Base-by-base conservation (phyloP, 1,284 basidiomycete genomes). In the Pyrrhoderma noxium region DNA sequence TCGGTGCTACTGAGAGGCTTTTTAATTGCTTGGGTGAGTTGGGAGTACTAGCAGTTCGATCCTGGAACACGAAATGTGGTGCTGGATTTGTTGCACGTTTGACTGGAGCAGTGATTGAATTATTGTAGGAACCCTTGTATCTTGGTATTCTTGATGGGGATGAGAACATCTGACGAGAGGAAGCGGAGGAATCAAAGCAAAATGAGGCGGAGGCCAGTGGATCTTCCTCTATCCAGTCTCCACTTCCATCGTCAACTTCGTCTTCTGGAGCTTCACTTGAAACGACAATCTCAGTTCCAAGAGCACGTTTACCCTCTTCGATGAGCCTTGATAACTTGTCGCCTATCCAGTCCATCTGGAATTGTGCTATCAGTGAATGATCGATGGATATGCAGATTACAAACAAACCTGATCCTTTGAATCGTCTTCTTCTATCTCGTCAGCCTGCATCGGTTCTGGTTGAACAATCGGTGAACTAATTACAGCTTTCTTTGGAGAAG, bases 261-360 rank as follows among this genome's bases (percentile, higher is more conserved):
- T 88, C 85, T 58, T 85, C 84, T 51, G 78, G 70, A 5, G 72
- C 70, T 44, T 89, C 86, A 56, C 77, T 79, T 73, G 79, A 77
- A 5, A 89, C 76, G 3, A 89, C 86, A 19, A 89, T 71, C 61
- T 88, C 84, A 22, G 73, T 70, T 13, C 76, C 77, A 8, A 89
- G 71, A 0, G 85, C 86, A 45, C 75, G 77, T 61, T 84, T 79
- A 13, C 86, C 86, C 58, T 88, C 79, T 59, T 79, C 76, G 56
- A 89, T 87, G 40, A 89, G 74, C 54, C 66, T 67, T n/a, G 75
- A 65, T 27, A 89, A 72, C 58, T 76, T 75, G 56, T 75, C 80
- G 8, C 82, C 79, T 54, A 89, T 82, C 82, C 82, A 85, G 56
- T 85, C 81, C 80, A 89, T 86, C 71, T 86, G 57, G 1, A 49